phyloP scores from a whole-genome alignment of 2,329 filamentous ascomycete genomes.

The Trichoderma citrinoviride region DNA sequence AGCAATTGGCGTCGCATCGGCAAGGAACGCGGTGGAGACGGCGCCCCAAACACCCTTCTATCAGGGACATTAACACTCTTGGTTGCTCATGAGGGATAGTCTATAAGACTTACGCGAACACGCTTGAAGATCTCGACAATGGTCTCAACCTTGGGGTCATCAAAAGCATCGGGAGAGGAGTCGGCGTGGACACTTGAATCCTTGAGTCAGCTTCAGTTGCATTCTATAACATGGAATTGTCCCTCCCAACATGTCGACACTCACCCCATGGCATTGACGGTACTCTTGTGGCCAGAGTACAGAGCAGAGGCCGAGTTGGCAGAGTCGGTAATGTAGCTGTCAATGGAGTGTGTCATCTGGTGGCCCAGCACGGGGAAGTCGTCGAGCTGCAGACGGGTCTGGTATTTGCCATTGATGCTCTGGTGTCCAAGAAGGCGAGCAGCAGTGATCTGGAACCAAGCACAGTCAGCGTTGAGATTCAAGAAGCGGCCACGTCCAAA shows the following conservation, averaged over 20 bases:
- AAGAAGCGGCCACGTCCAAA: background rate
- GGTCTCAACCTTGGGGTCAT: slow-evolving; percentile 84
- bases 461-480: background rate
- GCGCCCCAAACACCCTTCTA: slow-evolving; percentile 58
- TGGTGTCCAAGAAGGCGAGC: slow-evolving; percentile 79
- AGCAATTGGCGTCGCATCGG: slow-evolving; percentile 79
- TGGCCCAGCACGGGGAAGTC: slow-evolving; percentile 83
- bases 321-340: slow-evolving; percentile 81
- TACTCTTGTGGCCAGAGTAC: slow-evolving; percentile 80
- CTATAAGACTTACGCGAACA: slow-evolving; percentile 53
- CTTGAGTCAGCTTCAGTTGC: background rate
- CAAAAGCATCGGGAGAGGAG: slow-evolving; percentile 68
- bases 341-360: slow-evolving; percentile 85
- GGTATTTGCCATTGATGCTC: slow-evolving; percentile 80
- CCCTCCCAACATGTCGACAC: background rate
- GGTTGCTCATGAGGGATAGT: slow-evolving; percentile 15
- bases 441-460: slow-evolving; percentile 57
- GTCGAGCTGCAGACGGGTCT: slow-evolving; percentile 72
- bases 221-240: background rate
- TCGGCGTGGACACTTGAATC: slow-evolving; percentile 65
- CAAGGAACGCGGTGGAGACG: slow-evolving; percentile 77
- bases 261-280: slow-evolving; percentile 73
- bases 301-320: slow-evolving; percentile 81
- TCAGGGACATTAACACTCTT: background rate
- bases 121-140: slow-evolving; percentile 76